These are phyloP conservation scores for Herpetospermum pedunculosum DNA, from an alignment of 306 rosid genomes.

Conservation along the genomic window DNA sequence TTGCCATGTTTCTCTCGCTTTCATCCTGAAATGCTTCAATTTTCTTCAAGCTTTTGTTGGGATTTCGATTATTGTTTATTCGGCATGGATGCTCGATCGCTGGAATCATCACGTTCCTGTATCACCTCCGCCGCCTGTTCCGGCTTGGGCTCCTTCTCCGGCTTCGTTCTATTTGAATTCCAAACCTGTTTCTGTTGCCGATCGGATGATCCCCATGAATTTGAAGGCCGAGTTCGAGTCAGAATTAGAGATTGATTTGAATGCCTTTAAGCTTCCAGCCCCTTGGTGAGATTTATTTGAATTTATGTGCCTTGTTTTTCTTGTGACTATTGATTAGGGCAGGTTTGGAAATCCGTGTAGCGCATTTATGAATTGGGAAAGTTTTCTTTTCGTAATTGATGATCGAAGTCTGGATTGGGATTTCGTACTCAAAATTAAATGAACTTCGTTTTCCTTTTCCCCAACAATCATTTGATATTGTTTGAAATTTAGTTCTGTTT, in stretches of 20 bases:
- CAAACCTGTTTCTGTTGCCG: slow-evolving; percentile 8
- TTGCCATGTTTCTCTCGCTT: slow-evolving; percentile 65
- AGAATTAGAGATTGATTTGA: slow-evolving; percentile 21
- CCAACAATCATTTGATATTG: not conserved
- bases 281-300: slow-evolving; percentile 45
- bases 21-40: slow-evolving; percentile 59
- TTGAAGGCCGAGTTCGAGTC: slow-evolving; percentile 22
- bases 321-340: not conserved
- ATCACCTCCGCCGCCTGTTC: slow-evolving; percentile 21
- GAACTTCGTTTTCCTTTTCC: not conserved
- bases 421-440: not conserved
- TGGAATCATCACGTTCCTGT: slow-evolving; percentile 51
- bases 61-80: slow-evolving; percentile 57
- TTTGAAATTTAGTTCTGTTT: not conserved
- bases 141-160: slow-evolving; percentile 29
- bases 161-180: slow-evolving; percentile 16
- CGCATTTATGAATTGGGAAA: not conserved
- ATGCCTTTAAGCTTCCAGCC: slow-evolving; percentile 48
- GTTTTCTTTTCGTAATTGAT: not conserved
- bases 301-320: not conserved
- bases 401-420: not conserved
- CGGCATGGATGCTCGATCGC: slow-evolving; percentile 75
- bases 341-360: not conserved
- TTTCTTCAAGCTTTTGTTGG: slow-evolving; percentile 85
- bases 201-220: slow-evolving; percentile 13